These are phyloP conservation scores for Cercophora newfieldiana DNA, from an alignment of 495 filamentous ascomycete genomes.

Conservation along the genomic window DNA sequence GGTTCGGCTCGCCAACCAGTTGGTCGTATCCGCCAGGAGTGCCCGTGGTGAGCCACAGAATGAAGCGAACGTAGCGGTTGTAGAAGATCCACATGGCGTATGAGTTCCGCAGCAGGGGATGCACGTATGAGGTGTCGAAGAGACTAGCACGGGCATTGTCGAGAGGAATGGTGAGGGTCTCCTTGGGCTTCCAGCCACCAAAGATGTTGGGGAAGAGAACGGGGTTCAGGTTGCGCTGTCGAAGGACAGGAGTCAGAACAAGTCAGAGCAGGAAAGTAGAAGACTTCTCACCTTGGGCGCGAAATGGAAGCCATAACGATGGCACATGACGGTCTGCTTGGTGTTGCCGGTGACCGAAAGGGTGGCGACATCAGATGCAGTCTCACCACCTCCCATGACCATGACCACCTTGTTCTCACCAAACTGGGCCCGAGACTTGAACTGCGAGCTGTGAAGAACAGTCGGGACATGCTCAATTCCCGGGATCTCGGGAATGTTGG, in stretches of 20 bases:
- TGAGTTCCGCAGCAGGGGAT: conserved; percentile 40
- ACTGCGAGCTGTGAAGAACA: conserved; percentile 44
- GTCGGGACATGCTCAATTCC: conserved; percentile 42
- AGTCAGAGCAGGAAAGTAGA: not conserved
- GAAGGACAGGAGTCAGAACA: no score
- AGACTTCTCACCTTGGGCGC: conserved; percentile 32
- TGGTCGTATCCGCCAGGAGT: conserved; percentile 42
- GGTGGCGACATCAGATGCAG: conserved; percentile 44
- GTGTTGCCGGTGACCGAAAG: conserved; percentile 42
- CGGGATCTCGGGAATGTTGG: conserved; percentile 39
- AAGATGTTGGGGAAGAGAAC: conserved; percentile 32
- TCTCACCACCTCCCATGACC: conserved; percentile 48
- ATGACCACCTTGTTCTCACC: conserved; percentile 39
- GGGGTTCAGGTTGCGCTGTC: conserved; percentile 33
- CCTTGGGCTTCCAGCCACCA: conserved; percentile 30
- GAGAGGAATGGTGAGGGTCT: conserved; percentile 41
- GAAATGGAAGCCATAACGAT: conserved; percentile 44
- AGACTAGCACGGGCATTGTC: conserved; percentile 45
- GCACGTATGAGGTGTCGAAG: conserved; percentile 53
- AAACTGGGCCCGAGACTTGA: conserved; percentile 43
- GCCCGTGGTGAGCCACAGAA: conserved; percentile 42
- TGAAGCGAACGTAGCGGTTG: conserved; percentile 40
- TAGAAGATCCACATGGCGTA: conserved; percentile 43
- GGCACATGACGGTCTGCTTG: conserved; percentile 42
- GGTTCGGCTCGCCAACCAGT: conserved; percentile 38